phyloP scores from a whole-genome alignment of 306 rosid species.

The Senna siamea region DNA sequence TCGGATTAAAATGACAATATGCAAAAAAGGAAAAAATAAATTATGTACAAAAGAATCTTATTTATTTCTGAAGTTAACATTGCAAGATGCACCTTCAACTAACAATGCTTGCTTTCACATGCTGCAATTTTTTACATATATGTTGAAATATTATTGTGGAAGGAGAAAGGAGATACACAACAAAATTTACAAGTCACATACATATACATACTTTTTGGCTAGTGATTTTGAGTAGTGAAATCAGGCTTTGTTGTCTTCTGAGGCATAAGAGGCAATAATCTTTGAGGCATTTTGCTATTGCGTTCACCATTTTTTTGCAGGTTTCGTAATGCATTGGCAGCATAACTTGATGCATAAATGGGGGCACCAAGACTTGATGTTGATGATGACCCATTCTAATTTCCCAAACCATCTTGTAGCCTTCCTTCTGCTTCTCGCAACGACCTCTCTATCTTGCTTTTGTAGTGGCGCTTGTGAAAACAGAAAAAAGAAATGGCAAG shows the following conservation, averaged over 20 bases:
- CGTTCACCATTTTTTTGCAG: conserved; percentile 24
- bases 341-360: conserved; percentile 43
- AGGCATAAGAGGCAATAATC: conserved; percentile 39
- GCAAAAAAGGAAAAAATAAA: too few relatives aligned
- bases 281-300: conserved; percentile 36
- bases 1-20: too few relatives aligned
- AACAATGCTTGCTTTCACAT: too few relatives aligned
- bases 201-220: background rate
- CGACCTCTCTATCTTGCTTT: conserved; percentile 52
- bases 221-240: conserved; percentile 44
- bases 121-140: too few relatives aligned
- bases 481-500: too few relatives aligned
- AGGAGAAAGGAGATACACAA: too few relatives aligned
- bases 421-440: conserved; percentile 52
- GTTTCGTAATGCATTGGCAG: conserved; percentile 37
- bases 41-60: too few relatives aligned
- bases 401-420: conserved; percentile 14
- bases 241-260: conserved; percentile 71
- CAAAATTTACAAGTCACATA: too few relatives aligned
- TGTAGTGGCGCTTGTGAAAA: conserved; percentile 38
- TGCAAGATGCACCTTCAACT: too few relatives aligned
- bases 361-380: conserved; percentile 42
- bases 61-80: too few relatives aligned
- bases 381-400: conserved; percentile 36
- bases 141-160: too few relatives aligned